A percentile compares a stretch with the other conserved stretches of the same genome.
Conservation (phyloP, 1,284 basidiomycete species). For the Anthracocystis panici-leucophaei region DNA sequence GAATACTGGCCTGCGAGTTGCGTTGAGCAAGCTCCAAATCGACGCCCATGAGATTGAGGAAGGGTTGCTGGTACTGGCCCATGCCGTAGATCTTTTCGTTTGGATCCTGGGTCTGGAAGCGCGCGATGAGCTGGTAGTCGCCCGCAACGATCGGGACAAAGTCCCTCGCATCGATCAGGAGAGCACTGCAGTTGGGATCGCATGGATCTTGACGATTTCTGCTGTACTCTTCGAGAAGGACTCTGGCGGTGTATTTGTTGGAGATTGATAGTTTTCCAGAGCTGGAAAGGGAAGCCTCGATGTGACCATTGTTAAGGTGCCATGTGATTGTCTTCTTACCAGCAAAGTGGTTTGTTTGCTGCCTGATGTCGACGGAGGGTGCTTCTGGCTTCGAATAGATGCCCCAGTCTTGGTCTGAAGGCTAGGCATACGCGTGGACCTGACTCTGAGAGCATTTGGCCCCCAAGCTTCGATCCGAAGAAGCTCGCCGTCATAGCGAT, state of each 20-base stretch:
- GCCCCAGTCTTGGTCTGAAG: slow-evolving; percentile 23
- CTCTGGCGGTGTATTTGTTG: slow-evolving; percentile 2
- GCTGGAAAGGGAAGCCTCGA: slow-evolving; percentile 16
- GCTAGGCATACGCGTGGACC: slow-evolving; percentile 3
- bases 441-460: slow-evolving; percentile 23
- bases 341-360: not conserved
- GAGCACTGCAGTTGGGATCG: slow-evolving; percentile 38
- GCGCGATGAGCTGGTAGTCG: slow-evolving; percentile 25
- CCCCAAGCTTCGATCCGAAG: slow-evolving; percentile 35
- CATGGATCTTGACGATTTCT: slow-evolving; percentile 25
- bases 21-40: slow-evolving; percentile 38
- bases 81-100: slow-evolving; percentile 40
- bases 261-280: slow-evolving; percentile 21
- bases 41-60: slow-evolving; percentile 26
- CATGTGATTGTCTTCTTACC: not conserved
- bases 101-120: slow-evolving; percentile 32
- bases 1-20: slow-evolving; percentile 36
- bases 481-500: slow-evolving; percentile 21
- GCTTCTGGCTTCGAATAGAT: slow-evolving; percentile 9
- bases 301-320: slow-evolving; percentile 21
- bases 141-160: slow-evolving; percentile 24
- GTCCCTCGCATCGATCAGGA: slow-evolving; percentile 34
- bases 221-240: slow-evolving; percentile 30
- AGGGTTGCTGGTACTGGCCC: slow-evolving; percentile 37
- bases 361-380: not conserved